phyloP scores from a whole-genome alignment of 2,329 filamentous ascomycete species.

The Neoascochyta sp. region DNA sequence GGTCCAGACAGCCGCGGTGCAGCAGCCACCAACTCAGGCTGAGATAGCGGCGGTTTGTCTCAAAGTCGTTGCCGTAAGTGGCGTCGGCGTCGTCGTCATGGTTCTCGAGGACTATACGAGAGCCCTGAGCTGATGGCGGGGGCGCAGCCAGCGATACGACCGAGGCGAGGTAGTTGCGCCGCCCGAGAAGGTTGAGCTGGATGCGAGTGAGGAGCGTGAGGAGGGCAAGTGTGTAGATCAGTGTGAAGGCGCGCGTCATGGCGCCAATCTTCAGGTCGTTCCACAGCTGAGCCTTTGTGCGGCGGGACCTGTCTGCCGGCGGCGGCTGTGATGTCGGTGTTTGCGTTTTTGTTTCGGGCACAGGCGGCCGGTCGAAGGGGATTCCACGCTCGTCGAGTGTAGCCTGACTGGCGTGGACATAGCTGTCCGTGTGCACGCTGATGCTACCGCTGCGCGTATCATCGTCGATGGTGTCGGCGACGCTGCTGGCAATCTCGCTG shows the following conservation, averaged over 20 bases:
- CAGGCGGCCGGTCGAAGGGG: no score
- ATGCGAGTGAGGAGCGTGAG: slow-evolving; percentile 90
- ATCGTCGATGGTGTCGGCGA: slow-evolving; percentile 63
- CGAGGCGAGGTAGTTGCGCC: slow-evolving; percentile 91
- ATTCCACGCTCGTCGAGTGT: slow-evolving; percentile 46
- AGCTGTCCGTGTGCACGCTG: slow-evolving; percentile 77
- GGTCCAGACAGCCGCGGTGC: slow-evolving; percentile 80
- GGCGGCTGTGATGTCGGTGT: slow-evolving; percentile 44
- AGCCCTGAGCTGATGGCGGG: slow-evolving; percentile 57
- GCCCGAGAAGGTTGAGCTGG: slow-evolving; percentile 92
- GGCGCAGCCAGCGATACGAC: slow-evolving; percentile 85
- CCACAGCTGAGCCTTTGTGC: slow-evolving; percentile 96
- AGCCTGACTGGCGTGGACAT: slow-evolving; percentile 76
- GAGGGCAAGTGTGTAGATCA: slow-evolving; percentile 86
- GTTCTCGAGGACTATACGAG: slow-evolving; percentile 85
- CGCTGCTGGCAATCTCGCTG: slow-evolving; percentile 59
- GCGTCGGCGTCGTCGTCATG: slow-evolving; percentile 83
- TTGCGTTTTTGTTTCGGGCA: no score
- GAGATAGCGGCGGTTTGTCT: slow-evolving; percentile 90
- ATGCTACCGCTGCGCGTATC: slow-evolving; percentile 68
- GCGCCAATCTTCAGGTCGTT: slow-evolving; percentile 95
- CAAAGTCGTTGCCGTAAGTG: slow-evolving; percentile 86
- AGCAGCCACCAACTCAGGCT: slow-evolving; percentile 98
- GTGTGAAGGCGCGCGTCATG: slow-evolving; percentile 83
- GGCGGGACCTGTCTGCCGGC: slow-evolving; percentile 44